phyloP scores from a whole-genome alignment of 805 yeast genomes.

The Priceomyces melissophilus region DNA sequence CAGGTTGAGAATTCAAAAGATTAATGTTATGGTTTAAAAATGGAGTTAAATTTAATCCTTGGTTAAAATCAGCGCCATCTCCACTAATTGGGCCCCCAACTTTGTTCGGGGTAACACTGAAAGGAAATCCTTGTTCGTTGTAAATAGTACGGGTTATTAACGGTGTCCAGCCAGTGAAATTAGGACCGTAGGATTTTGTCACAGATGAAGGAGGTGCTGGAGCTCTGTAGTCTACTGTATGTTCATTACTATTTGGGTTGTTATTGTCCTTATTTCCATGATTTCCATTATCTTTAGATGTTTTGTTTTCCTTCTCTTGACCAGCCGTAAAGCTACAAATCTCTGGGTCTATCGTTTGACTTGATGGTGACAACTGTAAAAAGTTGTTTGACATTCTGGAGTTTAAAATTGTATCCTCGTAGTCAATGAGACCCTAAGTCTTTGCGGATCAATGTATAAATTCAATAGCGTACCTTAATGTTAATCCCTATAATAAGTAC shows the following conservation, averaged over 20 bases:
- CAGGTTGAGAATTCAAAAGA: slow-evolving; percentile 15
- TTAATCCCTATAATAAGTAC: too few relatives aligned
- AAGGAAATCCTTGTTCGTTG: slow-evolving; percentile 31
- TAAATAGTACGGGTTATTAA: slow-evolving; percentile 34
- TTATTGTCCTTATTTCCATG: background rate
- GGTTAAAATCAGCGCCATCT: slow-evolving; percentile 24
- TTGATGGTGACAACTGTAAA: slow-evolving; percentile 35
- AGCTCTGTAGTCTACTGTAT: slow-evolving; percentile 3
- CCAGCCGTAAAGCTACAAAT: slow-evolving; percentile 20
- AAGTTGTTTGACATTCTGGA: slow-evolving; percentile 24
- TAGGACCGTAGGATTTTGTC: slow-evolving; percentile 15
- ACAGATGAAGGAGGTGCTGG: slow-evolving; percentile 22
- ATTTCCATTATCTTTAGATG: background rate
- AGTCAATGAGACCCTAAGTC: too few relatives aligned
- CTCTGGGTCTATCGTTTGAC: slow-evolving; percentile 30
- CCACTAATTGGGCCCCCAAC: slow-evolving; percentile 9
- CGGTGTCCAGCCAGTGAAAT: slow-evolving; percentile 43
- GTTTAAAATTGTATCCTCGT: too few relatives aligned
- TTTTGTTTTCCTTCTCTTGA: slow-evolving; percentile 5
- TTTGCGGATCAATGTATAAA: too few relatives aligned
- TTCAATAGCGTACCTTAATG: too few relatives aligned
- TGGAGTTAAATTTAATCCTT: slow-evolving; percentile 40
- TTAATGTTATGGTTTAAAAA: slow-evolving; percentile 35
- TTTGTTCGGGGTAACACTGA: slow-evolving; percentile 37
- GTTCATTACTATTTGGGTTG: background rate